Evolutionary conservation across 306 rosid species (phyloP), one percentile per base, ranked within the genome.

Genomic region (Canavalia gladiata): DNA sequence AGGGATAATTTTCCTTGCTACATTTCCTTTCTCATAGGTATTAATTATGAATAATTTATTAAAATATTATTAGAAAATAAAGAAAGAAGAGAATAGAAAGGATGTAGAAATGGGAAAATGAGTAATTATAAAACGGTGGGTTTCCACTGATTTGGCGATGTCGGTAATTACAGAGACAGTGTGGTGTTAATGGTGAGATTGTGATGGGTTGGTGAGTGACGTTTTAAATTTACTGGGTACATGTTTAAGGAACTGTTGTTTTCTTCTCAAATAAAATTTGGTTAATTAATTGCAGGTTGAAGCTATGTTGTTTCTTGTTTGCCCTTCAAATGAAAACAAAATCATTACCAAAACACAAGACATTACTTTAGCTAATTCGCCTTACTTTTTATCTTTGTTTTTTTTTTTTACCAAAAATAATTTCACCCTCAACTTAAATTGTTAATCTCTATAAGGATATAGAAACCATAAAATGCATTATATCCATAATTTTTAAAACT

Each of bases 321-420:
- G 80, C 13, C 33, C 0, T 62, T 47, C 49, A n/a, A 62, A 76
- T 60, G 60, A 6, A 18, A 76, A 47, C 80, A 76, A 62, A 46
- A 76, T 60, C 59, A 76, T 59, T 35, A 62, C 11, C 25, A 74
- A 30, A 56, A 56, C 29, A 57, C 7, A 18, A 12, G 25, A 25
- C 10, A 10, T 18, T 41, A 73, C 67, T 73, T 73, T 39, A 37
- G 37, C 66, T 54, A 54, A 8, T 35, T 54, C 39, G 66, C 60
- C 64, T 55, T 7, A 55, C 77, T 10, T 55, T 35, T 43, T 34
- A 4, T 39, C 64, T 37, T 72, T 33, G 0, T 18, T 18, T 18
- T n/a, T 62, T 5, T 1, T 5, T 35, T 13, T 59, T 59, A 31
- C 33, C 25, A 1, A 8, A 4, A 29, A 29, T 28, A 18, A 18